These are phyloP conservation scores for Exophiala calicioides DNA, from an alignment of 2,329 filamentous ascomycete species.

Conservation along the genomic window DNA sequence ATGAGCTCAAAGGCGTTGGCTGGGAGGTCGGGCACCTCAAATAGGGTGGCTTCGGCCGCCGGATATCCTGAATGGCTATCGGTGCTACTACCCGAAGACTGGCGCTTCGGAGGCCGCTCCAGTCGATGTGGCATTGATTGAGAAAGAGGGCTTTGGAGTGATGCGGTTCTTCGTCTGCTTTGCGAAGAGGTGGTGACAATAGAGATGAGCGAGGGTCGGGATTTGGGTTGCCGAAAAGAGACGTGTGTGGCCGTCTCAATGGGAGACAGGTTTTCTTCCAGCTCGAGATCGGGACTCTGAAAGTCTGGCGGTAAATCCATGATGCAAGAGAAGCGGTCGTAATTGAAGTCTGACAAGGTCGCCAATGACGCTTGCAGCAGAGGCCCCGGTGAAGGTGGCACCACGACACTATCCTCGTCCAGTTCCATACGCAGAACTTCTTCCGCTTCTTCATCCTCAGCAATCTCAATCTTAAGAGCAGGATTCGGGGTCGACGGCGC, in stretches of 20 bases:
- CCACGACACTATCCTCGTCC: slow-evolving; percentile 13
- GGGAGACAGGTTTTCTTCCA: slow-evolving; percentile 24
- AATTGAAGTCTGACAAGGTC: slow-evolving; percentile 26
- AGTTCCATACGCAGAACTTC: slow-evolving; percentile 11
- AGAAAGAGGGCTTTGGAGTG: slow-evolving; percentile 20
- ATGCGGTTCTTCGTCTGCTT: slow-evolving; percentile 17
- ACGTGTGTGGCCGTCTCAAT: slow-evolving; percentile 30
- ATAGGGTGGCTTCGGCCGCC: slow-evolving; percentile 25
- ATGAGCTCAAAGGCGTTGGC: slow-evolving; percentile 27
- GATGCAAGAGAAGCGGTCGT: slow-evolving; percentile 25
- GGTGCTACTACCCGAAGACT: slow-evolving; percentile 19
- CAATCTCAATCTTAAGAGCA: slow-evolving; percentile 21
- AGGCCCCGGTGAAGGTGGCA: slow-evolving; percentile 19
- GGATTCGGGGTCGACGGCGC: not conserved
- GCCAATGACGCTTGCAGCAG: slow-evolving; percentile 26
- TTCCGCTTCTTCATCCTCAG: slow-evolving; percentile 16
- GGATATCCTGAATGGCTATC: slow-evolving; percentile 20
- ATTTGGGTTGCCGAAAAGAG: slow-evolving; percentile 26
- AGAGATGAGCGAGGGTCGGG: slow-evolving; percentile 29
- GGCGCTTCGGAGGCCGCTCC: slow-evolving; percentile 17
- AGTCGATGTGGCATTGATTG: slow-evolving; percentile 6
- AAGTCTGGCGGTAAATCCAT: slow-evolving; percentile 20
- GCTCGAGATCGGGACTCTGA: slow-evolving; percentile 17
- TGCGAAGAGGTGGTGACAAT: slow-evolving; percentile 18
- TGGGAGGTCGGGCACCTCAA: slow-evolving; percentile 26